Conservation (phyloP, 169 alveolate species). For the Plasmodium billcollinsi region DNA sequence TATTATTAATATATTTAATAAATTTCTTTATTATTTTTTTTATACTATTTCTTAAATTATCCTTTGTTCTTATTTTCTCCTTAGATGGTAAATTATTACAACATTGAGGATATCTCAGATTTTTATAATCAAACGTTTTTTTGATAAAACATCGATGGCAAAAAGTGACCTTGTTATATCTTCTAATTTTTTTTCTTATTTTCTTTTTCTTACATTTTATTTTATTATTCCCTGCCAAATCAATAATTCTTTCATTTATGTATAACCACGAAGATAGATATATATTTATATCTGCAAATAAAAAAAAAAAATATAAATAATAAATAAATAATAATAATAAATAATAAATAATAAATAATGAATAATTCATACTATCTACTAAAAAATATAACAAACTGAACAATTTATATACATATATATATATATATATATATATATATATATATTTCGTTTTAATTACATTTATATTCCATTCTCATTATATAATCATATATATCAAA, state of each 20-base stretch:
- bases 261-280: constrained; percentile 61
- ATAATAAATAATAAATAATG: background rate
- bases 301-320: background rate
- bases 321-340: background rate
- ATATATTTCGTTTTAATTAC: constrained; percentile 4
- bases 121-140: constrained; percentile 25
- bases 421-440: too few species aligned
- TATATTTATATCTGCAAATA: constrained; percentile 25
- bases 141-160: constrained; percentile 61
- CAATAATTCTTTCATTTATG: constrained; percentile 37
- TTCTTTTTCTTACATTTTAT: constrained; percentile 21
- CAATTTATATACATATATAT: too few species aligned
- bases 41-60: constrained; percentile 9
- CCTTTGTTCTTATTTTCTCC: constrained; percentile 22
- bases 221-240: background rate
- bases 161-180: background rate
- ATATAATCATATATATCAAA: constrained; percentile 59
- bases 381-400: too few species aligned
- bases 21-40: constrained; percentile 25
- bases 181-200: constrained; percentile 1
- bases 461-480: constrained; percentile 8
- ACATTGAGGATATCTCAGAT: constrained; percentile 18
- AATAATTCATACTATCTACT: background rate
- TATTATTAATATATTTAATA: constrained; percentile 6
- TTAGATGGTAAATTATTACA: constrained; percentile 52